A percentile compares a stretch with the other conserved stretches of the same genome.
These are phyloP conservation scores for Mortierella sp. DNA, from an alignment of 371 early-diverging fungal species.

Conservation along the genomic window DNA sequence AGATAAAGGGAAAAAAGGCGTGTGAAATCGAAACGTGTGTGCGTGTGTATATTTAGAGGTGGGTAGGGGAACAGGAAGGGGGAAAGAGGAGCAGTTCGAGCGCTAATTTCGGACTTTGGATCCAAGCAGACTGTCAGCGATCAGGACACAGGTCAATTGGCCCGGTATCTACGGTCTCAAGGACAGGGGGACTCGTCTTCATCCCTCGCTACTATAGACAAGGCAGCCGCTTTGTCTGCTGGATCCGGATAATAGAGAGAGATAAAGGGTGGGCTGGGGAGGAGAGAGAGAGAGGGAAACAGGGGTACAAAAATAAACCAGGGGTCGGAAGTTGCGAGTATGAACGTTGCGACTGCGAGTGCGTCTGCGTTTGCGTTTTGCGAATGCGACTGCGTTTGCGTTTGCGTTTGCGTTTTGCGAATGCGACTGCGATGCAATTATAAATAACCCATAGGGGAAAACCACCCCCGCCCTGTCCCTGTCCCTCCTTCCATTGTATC, in stretches of 20 bases:
- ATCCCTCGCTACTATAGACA: too few relatives aligned
- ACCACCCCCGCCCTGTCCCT: background rate
- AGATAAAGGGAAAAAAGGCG: background rate
- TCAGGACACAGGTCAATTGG: background rate
- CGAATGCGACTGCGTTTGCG: too few relatives aligned
- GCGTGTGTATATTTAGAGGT: slow-evolving; percentile 5
- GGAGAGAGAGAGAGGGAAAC: background rate
- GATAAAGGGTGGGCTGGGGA: background rate
- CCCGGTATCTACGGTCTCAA: background rate
- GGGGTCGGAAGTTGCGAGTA: too few relatives aligned
- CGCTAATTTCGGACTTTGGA: slow-evolving; percentile 43
- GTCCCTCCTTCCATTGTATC: background rate
- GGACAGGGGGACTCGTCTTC: too few relatives aligned
- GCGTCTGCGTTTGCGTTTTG: too few relatives aligned
- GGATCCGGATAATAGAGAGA: too few relatives aligned
- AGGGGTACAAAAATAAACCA: too few relatives aligned
- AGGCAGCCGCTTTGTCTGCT: too few relatives aligned
- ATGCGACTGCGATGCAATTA: too few relatives aligned
- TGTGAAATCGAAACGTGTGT: background rate
- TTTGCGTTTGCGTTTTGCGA: too few relatives aligned
- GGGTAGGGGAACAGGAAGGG: background rate
- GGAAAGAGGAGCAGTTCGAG: background rate
- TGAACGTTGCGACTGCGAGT: too few relatives aligned
- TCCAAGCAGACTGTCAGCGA: background rate
- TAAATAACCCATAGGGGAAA: background rate